Evolutionary conservation across 805 yeast species (phyloP).

Genomic region (Debaryomyces prosopidis): DNA sequence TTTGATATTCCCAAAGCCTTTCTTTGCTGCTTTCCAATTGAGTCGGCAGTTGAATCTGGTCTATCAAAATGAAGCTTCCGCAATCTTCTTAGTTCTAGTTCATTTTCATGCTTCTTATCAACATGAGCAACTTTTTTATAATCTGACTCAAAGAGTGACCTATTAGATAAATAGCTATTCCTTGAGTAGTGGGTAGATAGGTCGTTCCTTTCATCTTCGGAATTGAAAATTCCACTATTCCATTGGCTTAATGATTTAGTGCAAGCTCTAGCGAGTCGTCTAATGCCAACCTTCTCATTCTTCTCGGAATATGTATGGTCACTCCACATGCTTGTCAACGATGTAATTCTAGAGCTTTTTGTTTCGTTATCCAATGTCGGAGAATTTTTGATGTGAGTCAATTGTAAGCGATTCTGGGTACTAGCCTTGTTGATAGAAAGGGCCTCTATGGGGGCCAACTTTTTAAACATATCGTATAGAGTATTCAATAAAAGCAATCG

Average conservation of each 20-base stretch:
- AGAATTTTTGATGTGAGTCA: slow-evolving; percentile 6
- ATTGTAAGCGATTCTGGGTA: background rate
- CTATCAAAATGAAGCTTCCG: slow-evolving; percentile 2
- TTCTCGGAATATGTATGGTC: background rate
- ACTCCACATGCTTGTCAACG: slow-evolving; percentile 3
- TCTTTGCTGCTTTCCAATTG: background rate
- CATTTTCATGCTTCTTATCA: slow-evolving; percentile 5
- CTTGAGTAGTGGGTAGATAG: background rate
- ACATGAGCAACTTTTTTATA: background rate
- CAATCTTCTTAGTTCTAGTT: slow-evolving; percentile 3
- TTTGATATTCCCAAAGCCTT: slow-evolving; percentile 5
- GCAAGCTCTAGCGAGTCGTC: slow-evolving; percentile 8
- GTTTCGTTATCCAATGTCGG: background rate
- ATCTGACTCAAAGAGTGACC: background rate
- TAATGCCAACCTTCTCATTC: slow-evolving; percentile 6
- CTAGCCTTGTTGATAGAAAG: slow-evolving; percentile 1
- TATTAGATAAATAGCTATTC: background rate
- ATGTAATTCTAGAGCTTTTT: slow-evolving; percentile 3
- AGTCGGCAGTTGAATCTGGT: background rate
- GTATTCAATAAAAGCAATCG: background rate
- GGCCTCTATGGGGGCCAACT: slow-evolving; percentile 5
- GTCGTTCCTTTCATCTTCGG: background rate
- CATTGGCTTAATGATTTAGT: slow-evolving; percentile 8
- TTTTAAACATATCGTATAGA: slow-evolving; percentile 3
- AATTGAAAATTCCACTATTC: slow-evolving; percentile 2